Base-by-base conservation (phyloP, 2,329 filamentous ascomycete species). In the Fusarium palustre region DNA sequence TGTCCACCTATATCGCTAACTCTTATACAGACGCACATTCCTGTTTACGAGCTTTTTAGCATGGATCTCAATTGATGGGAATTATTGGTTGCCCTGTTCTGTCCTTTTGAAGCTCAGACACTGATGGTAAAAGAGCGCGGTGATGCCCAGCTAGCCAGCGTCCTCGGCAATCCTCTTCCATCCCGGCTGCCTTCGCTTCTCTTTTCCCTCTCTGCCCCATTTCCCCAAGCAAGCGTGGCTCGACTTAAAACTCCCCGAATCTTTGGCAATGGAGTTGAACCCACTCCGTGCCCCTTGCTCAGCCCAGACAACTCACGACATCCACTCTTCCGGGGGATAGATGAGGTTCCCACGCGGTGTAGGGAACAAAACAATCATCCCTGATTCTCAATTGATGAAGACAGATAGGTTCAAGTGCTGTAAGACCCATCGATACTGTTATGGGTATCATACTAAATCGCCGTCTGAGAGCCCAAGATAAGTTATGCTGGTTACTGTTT, bases 191-290 rank as follows among this genome's bases (percentile, higher is more conserved):
- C 41, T 55, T 55, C 48, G 28, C 41, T 55, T 55, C 48, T 36
- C 31, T 64, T 56, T 20, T 59, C 33, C 50, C 45, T 22, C 64
- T 49, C 25, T 46, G 28, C 52, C 66, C 66, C 66, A 41, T 64
- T 31, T 55, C 45, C 45, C 63, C 63, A 34, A 55, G 54, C 25
- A 64, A 43, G 47, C 53, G 63, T 64, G 48, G 36, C 30, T 46
- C 62, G 66, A 43, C 28, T 65, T 47, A 56, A 68, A 52, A 63
- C 66, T 69, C 53, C 61, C 61, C 46, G 36, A 43, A 52, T 39
- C 42, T 58, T 39, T 52, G 25, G 30, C 18, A 52, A 59, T 54
- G 54, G 41, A 43, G 41, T 30, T 46, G 24, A 47, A 31, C 31
- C 52, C 52, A 36, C 38, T 43, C 33, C 18, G 13, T 38, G 31